Base-by-base conservation (phyloP, 2,329 filamentous ascomycete genomes). In the Botrytis sinoallii region DNA sequence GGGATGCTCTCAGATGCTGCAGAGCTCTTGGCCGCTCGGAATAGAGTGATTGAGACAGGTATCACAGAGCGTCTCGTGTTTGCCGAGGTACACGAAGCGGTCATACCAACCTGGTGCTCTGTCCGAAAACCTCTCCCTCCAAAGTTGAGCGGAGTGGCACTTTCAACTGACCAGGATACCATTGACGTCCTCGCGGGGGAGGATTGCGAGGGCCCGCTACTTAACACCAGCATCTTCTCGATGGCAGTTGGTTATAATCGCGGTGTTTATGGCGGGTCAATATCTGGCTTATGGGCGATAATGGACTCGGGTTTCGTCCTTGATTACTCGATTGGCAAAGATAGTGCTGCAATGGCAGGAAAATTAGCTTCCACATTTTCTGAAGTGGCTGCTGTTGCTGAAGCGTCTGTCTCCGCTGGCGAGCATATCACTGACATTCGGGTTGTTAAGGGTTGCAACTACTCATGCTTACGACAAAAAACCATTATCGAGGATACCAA, bases 301-400 rank as follows among this genome's bases (percentile, higher is more conserved):
- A 70, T 70, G 68, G 68, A 70, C 14, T 61, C 68, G 4, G 68
- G 29, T 1, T 70, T 63, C 22, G 29, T 70, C 14, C 4, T 70
- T 1, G 68, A 70, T 61, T 70, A 70, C 16, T 70, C 68, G 8
- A 70, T 70, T 22, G 68, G 68, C 8, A 70, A 70, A 38, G 40
- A 46, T 18, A 63, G 20, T 8, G 29, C 55, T 14, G 40, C 12
- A 35, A 35, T 70, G 52, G 40, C 38, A 29, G 29, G 38, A 0
- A 42, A 16, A 38, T 22, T 70, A 2, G 68, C 68, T 18, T 20
- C 22, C 44, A n/a, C 29, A 5, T 63, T 48, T 8, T 29, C 68
- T 22, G 55, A 70, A 46, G 55, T 70, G 7, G 68, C 68, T 8
- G 40, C 55, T 46, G 20, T 46, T 63, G 29, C 68, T 4, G 55